Percentiles rank a stretch among this genome's conserved stretches.
These are phyloP conservation scores for Amaranthus hypochondriacus DNA, from an alignment of 148 eudicot genomes.

Conservation along the genomic window DNA sequence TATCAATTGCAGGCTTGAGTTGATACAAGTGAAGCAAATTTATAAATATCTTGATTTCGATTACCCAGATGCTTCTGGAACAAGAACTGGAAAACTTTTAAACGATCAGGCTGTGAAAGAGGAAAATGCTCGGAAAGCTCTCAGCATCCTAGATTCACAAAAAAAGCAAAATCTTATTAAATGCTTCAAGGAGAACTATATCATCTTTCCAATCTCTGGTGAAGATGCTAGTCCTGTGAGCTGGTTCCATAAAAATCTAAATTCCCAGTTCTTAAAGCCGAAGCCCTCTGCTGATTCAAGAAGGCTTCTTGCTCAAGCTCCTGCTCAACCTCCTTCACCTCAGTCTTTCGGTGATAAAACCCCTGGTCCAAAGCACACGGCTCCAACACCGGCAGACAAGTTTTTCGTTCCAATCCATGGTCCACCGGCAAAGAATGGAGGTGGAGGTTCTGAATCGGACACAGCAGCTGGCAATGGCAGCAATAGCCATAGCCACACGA, in stretches of 20 bases:
- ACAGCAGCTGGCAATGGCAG: conserved; percentile 20
- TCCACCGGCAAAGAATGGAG: conserved; percentile 19
- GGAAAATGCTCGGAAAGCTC: conserved; percentile 34
- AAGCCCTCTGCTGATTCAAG: conserved; percentile 25
- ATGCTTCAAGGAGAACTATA: conserved; percentile 52
- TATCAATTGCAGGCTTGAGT: conserved; percentile 52
- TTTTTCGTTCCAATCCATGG: conserved; percentile 13
- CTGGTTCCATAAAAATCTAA: conserved; percentile 44
- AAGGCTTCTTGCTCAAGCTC: conserved; percentile 41
- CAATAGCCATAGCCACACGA: conserved; percentile 21
- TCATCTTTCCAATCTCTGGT: conserved; percentile 35
- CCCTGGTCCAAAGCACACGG: conserved; percentile 16
- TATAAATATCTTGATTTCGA: conserved; percentile 38
- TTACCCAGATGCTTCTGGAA: conserved; percentile 20
- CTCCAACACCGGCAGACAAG: conserved; percentile 29
- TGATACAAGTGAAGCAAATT: conserved; percentile 41
- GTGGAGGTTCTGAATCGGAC: conserved; percentile 26
- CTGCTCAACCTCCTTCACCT: conserved; percentile 27
- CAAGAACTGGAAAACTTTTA: conserved; percentile 13
- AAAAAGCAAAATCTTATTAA: conserved; percentile 40
- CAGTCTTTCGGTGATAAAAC: conserved; percentile 7
- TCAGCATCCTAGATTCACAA: conserved; percentile 38
- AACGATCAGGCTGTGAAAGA: conserved; percentile 26
- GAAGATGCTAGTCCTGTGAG: conserved; percentile 37
- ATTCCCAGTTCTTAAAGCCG: conserved; percentile 25